Evolutionary conservation across 2,329 filamentous ascomycete species (phyloP), one percentile per base, ranked within the genome.

Genomic region (Colletotrichum cordylinicola): DNA sequence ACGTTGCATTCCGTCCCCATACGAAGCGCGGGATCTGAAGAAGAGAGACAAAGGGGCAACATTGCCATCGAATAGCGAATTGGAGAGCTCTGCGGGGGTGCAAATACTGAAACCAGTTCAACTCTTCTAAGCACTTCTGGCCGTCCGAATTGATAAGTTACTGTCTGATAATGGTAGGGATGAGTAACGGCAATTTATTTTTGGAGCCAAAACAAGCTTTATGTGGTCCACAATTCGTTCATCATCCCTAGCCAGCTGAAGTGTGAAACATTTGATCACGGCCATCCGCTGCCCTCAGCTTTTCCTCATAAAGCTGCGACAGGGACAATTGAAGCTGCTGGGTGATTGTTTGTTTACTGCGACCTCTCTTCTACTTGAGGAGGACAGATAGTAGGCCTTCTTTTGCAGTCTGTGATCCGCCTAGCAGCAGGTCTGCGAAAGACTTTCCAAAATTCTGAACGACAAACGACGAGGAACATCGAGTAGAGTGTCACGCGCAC

Each of bases 121-220:
- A n/a, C 52, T n/a, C 24, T 43, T 58, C 52, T 39, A 27, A 68
- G 66, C 31, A 39, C n/a, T 56, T 27, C 16, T 6, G 0, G 13
- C 52, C 24, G 15, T 33, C 21, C 37, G 52, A 29, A 27, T 52
- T 24, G 9, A 21, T 56, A 65, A 27, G n/a, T 27, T 21, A 7
- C 13, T 27, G 24, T 21, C 39, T 18, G 61, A 55, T 66, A 66
- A 29, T 4, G 31, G 60, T 18, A 13, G 68, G 68, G 68, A 65
- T 71, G 29, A 66, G 33, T 66, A 52, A 65, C 68, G 68, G 60
- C 68, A 66, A 39, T 37, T 71, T 66, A 71, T 65, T 56, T 71
- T 71, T 56, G 43, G 39, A 61, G 35, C 15, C 24, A 71, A 71
- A 71, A 71, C 68, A 71, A 71, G 68, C 68, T 71, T 71, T 71